Base-by-base conservation (phyloP, 2,329 filamentous ascomycete species). In the Cladosporium colombiae region DNA sequence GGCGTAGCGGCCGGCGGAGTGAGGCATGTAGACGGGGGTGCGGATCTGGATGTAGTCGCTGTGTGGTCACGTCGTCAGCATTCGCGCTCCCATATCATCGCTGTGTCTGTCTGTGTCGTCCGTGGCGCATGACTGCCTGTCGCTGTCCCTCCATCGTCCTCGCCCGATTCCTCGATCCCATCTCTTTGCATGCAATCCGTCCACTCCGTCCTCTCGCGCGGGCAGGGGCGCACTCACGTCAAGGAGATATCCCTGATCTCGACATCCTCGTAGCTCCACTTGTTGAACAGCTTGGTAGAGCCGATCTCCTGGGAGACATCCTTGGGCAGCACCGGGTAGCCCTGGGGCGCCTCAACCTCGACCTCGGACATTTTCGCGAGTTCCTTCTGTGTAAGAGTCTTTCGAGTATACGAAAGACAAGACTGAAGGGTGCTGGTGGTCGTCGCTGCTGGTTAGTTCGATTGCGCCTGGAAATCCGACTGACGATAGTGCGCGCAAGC, bases 1-100 rank as follows among this genome's bases (percentile, higher is more conserved):
- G 81, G 95, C 95, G 89, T 97, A 99, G 82, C 93, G 92, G 82
- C 95, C 95, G 80, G 96, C 95, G 74, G 93, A 96, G 89, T 99
- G 95, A 82, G 95, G 93, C 85, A 97, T 89, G 87, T 98, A 99
- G 87, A 98, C 95, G 78, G 95, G 95, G 77, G 93, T 90, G 83
- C 95, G 93, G 88, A 99, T 97, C 85, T 97, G 95, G 83, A 99
- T 95, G 89, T 99, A 99, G 84, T 99, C 95, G 87, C 95, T 99
- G 79, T 78, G 35, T 59, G 67, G 33, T 56, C 60, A 62, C 50
- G n/a, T 65, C 61, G 58, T 65, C 64, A 61, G 64, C 64, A n/a
- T 18, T 49, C 49, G 29, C 37, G 49, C 40, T 66, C 52, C 65
- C 33, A 27, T 57, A n/a, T 40, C 10, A 33, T 33, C 65, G 44